Conservation (phyloP, 495 filamentous ascomycete genomes). For the Antarctomyces pellizariae region DNA sequence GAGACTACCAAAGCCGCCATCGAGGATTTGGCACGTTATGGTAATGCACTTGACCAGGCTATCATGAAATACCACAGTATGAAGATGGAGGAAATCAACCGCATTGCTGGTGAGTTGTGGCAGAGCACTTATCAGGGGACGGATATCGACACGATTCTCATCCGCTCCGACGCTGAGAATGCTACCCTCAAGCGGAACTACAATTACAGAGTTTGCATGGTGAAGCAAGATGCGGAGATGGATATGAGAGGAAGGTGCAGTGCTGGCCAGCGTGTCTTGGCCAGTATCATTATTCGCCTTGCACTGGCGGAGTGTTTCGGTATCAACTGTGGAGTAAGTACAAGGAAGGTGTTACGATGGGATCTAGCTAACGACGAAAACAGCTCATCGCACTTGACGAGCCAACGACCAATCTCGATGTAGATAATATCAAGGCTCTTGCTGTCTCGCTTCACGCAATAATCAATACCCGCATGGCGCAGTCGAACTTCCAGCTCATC, state of each 20-base stretch:
- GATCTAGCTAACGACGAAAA: conserved; percentile 4
- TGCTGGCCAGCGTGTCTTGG: conserved; percentile 88
- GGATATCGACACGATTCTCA: conserved; percentile 90
- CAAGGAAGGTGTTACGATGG: not conserved
- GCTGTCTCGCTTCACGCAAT: conserved; percentile 70
- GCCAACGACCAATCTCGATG: conserved; percentile 90
- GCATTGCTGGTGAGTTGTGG: conserved; percentile 87
- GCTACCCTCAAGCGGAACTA: conserved; percentile 59
- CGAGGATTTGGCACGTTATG: conserved; percentile 68
- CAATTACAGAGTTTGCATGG: conserved; percentile 97
- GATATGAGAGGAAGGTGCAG: conserved; percentile 97
- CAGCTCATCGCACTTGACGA: conserved; percentile 85
- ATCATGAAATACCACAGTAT: conserved; percentile 89
- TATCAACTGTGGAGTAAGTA: conserved; percentile 55
- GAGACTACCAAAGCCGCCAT: conserved; percentile 83
- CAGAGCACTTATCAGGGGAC: conserved; percentile 91
- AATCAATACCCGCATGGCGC: conserved; percentile 58
- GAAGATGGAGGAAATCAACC: conserved; percentile 98
- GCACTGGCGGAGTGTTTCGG: conserved; percentile 95
- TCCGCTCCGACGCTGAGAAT: conserved; percentile 67
- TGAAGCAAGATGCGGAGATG: conserved; percentile 93
- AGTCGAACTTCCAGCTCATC: conserved; percentile 92
- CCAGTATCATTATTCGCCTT: conserved; percentile 91
- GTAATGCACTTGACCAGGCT: conserved; percentile 64
- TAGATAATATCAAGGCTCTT: conserved; percentile 77